Conservation (phyloP, 805 yeast genomes). For the Metschnikowia bowlesiae region DNA sequence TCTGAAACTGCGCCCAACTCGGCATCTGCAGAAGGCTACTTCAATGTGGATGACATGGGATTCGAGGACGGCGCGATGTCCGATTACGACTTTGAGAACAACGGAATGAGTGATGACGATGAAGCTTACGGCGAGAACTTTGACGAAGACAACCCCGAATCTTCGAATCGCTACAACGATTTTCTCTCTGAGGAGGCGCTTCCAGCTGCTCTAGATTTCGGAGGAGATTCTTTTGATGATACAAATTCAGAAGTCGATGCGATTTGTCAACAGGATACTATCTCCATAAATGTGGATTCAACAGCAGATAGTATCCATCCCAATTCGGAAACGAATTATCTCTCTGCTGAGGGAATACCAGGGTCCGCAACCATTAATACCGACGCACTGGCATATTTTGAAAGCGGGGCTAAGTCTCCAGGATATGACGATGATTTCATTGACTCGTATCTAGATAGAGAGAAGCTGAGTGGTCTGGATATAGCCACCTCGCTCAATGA, state of each 20-base stretch:
- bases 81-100: conserved; percentile 42
- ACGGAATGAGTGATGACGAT: conserved; percentile 31
- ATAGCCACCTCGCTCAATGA: background rate
- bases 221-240: background rate
- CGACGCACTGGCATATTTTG: background rate
- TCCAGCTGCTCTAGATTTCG: conserved; percentile 6
- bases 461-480: conserved; percentile 5
- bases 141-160: conserved; percentile 14
- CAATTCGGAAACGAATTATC: background rate
- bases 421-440: conserved; percentile 15
- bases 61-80: conserved; percentile 29
- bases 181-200: conserved; percentile 18
- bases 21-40: conserved; percentile 16
- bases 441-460: conserved; percentile 14
- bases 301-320: background rate
- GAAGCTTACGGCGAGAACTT: conserved; percentile 15
- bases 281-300: background rate
- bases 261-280: background rate
- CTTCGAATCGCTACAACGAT: conserved; percentile 14
- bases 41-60: conserved; percentile 27
- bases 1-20: background rate
- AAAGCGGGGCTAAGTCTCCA: conserved; percentile 9
- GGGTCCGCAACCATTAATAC: background rate
- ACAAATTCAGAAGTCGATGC: background rate
- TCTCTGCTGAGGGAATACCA: background rate